phyloP scores from a whole-genome alignment of 1,284 basidiomycete species.

The Apiotrichum gracile region DNA sequence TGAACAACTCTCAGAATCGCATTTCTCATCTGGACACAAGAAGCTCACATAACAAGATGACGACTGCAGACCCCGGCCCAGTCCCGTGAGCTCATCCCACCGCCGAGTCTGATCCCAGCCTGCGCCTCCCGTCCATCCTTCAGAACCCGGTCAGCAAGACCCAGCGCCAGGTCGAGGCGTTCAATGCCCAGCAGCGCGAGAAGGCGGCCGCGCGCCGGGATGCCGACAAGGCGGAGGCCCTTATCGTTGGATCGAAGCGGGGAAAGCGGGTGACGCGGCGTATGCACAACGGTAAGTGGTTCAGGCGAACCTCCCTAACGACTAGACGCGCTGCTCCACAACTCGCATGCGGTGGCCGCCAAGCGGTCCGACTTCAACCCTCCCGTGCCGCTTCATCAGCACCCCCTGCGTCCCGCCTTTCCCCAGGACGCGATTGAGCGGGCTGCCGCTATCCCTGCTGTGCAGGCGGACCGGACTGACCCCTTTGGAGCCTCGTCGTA shows the following conservation, averaged over 20 bases:
- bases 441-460: slow-evolving; percentile 20
- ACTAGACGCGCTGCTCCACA: slow-evolving; percentile 36
- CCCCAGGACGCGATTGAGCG: slow-evolving; percentile 25
- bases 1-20: too few relatives aligned
- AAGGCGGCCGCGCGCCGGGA: slow-evolving; percentile 27
- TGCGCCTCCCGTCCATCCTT: slow-evolving; percentile 44
- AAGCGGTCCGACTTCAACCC: slow-evolving; percentile 33
- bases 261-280: slow-evolving; percentile 41
- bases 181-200: slow-evolving; percentile 44
- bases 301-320: neutral
- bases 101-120: slow-evolving; percentile 13
- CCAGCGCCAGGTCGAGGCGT: slow-evolving; percentile 34
- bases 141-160: slow-evolving; percentile 37
- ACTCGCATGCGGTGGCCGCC: slow-evolving; percentile 40
- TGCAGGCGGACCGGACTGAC: neutral
- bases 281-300: slow-evolving; percentile 39
- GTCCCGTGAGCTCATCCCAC: slow-evolving; percentile 3
- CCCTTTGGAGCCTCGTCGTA: slow-evolving; percentile 5
- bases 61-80: slow-evolving; percentile 1
- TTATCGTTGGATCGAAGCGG: slow-evolving; percentile 3
- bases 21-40: too few relatives aligned
- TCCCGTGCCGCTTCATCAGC: slow-evolving; percentile 36
- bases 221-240: slow-evolving; percentile 7
- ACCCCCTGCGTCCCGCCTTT: slow-evolving; percentile 26
- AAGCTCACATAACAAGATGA: too few relatives aligned